Evolutionary conservation across 768 basidiomycete species (phyloP).

Genomic region (Russula abietina): DNA sequence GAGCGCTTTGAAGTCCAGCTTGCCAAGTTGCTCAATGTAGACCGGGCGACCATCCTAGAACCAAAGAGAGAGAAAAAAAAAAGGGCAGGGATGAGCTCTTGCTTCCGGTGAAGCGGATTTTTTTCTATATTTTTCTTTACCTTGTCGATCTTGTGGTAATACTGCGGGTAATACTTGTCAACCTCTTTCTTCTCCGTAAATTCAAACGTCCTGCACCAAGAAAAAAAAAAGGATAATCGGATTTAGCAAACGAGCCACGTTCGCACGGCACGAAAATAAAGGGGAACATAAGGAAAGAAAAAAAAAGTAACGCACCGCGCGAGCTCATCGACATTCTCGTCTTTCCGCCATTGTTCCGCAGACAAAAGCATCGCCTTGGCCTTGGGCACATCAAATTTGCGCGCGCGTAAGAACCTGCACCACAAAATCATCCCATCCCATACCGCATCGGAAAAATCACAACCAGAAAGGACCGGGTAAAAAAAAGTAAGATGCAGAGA

Average conservation of each 20-base stretch:
- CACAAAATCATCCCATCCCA: not conserved
- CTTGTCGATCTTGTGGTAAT: slow-evolving; percentile 94
- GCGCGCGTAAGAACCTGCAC: slow-evolving; percentile 82
- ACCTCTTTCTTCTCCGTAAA: slow-evolving; percentile 80
- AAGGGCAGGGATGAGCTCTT: too few relatives aligned
- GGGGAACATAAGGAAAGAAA: too few relatives aligned
- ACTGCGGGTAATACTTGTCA: slow-evolving; percentile 92
- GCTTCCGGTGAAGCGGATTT: not conserved
- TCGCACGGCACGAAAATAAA: not conserved
- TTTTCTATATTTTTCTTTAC: slow-evolving; percentile 36
- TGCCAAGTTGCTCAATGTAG: slow-evolving; percentile 90
- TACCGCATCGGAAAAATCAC: not conserved
- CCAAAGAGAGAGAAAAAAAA: too few relatives aligned
- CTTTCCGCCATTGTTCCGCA: slow-evolving; percentile 86
- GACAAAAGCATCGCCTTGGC: slow-evolving; percentile 79
- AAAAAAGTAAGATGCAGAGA: not conserved
- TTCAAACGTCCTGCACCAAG: slow-evolving; percentile 61
- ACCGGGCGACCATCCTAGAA: slow-evolving; percentile 86
- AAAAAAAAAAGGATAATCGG: not conserved
- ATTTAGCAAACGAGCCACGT: not conserved
- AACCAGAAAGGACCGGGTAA: not conserved
- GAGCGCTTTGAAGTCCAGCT: slow-evolving; percentile 79
- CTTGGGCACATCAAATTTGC: slow-evolving; percentile 81
- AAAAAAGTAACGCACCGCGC: slow-evolving; percentile 42
- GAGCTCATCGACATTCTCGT: slow-evolving; percentile 75